Base-by-base conservation (phyloP, 2,329 filamentous ascomycete genomes). In the Diaporthe amygdali region DNA sequence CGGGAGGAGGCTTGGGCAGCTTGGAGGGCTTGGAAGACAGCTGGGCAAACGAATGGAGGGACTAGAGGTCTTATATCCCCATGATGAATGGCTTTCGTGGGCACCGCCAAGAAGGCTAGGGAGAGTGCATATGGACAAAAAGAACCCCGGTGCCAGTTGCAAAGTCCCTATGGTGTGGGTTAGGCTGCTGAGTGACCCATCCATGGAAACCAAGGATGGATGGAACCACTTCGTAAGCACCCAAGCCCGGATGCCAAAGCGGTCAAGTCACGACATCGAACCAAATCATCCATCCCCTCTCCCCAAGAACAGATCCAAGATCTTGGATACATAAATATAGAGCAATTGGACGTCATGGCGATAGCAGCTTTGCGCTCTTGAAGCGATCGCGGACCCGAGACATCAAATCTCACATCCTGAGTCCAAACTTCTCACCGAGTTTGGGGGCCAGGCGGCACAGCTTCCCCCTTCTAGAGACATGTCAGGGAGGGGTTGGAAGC, bases 1-100 rank as follows among this genome's bases (percentile, higher is more conserved):
- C 59, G 59, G 59, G 59, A 37, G 30, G 20, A 63, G 20, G 59
- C 59, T 64, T 64, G 59, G 44, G 15, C 30, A 64, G 59, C 59
- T 63, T 63, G n/a, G 56, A 25, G 27, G 41, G 5, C 56, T 64
- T 64, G 59, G 59, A 47, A 10, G 44, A 64, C 30, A 22, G 59
- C 59, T 64, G 41, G 59, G 59, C 59, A 64, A 22, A 34, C 44
- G 41, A 22, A 22, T 49, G 27, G 59, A 22, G 44, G 59, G 44
- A 25, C 59, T 12, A 4, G 44, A 49, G 41, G 44, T 64, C 59
- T 64, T 64, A 64, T 64, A 64, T 37, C 17, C 41, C 41, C 59
- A 34, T 64, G 44, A n/a, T n/a, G n/a, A n/a, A n/a, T n/a, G n/a
- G n/a, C n/a, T n/a, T n/a, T n/a, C n/a, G n/a, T n/a, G n/a, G n/a